Conservation (phyloP, 2,329 filamentous ascomycete genomes). For the Dichotomopilus funicola region DNA sequence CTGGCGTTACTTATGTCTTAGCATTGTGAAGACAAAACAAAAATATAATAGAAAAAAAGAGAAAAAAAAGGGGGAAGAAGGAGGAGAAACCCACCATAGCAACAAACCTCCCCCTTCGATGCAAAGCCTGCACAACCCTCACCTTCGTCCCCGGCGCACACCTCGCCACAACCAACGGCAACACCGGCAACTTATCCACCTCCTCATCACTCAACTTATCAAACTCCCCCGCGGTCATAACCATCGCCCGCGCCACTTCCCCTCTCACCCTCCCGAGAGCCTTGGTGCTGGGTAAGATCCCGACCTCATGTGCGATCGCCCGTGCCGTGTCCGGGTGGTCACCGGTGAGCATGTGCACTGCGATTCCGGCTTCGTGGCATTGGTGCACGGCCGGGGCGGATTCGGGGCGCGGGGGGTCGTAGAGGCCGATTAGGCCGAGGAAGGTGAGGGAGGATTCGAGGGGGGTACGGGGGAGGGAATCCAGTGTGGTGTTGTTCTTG, state of each 20-base stretch:
- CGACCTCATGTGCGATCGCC: slow-evolving; percentile 59
- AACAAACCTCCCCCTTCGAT: slow-evolving; percentile 59
- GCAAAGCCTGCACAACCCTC: slow-evolving; percentile 65
- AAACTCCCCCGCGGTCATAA: slow-evolving; percentile 59
- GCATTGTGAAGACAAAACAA: too few relatives aligned
- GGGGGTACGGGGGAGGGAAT: too few relatives aligned
- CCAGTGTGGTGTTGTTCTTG: too few relatives aligned
- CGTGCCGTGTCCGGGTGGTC: slow-evolving; percentile 63
- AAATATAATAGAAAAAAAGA: background rate
- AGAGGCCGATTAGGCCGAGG: slow-evolving; percentile 63
- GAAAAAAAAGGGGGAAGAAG: background rate
- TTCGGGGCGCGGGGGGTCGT: slow-evolving; percentile 65
- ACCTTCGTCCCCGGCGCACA: slow-evolving; percentile 67
- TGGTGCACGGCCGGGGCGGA: slow-evolving; percentile 54
- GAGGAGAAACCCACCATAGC: slow-evolving; percentile 45
- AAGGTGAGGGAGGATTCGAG: slow-evolving; percentile 43
- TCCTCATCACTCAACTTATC: slow-evolving; percentile 55
- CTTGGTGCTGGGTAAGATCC: slow-evolving; percentile 48
- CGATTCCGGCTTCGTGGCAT: slow-evolving; percentile 56
- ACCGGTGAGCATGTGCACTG: slow-evolving; percentile 64
- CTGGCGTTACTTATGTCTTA: background rate
- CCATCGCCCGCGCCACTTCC: slow-evolving; percentile 55
- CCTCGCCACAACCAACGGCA: slow-evolving; percentile 63
- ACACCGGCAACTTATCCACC: slow-evolving; percentile 53
- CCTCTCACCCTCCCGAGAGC: slow-evolving; percentile 35